Evolutionary conservation across 2,329 filamentous ascomycete species (phyloP).

Genomic region (Penicillium glabrum): DNA sequence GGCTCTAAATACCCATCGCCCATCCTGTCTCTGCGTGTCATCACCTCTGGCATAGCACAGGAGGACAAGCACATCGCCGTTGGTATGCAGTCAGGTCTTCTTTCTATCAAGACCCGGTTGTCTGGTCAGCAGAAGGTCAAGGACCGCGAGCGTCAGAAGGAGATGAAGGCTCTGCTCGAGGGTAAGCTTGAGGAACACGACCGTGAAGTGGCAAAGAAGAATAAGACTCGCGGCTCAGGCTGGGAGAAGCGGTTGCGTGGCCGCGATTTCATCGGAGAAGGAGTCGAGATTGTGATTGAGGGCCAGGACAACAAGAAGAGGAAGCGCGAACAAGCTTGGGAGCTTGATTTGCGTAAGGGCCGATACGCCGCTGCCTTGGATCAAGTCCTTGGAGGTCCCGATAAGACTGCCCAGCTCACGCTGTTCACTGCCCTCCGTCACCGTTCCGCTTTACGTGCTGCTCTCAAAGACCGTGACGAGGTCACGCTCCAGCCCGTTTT

Average conservation of each 20-base stretch:
- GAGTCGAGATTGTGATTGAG: slow-evolving; percentile 84
- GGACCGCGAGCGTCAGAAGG: slow-evolving; percentile 74
- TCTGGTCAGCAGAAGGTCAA: slow-evolving; percentile 77
- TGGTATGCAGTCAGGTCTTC: slow-evolving; percentile 89
- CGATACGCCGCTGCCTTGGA: slow-evolving; percentile 78
- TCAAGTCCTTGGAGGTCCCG: slow-evolving; percentile 63
- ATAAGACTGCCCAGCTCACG: slow-evolving; percentile 68
- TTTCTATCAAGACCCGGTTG: slow-evolving; percentile 85
- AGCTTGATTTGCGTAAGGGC: slow-evolving; percentile 74
- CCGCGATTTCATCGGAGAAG: slow-evolving; percentile 80
- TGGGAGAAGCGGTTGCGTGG: slow-evolving; percentile 64
- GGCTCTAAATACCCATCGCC: slow-evolving; percentile 91
- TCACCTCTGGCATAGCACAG: slow-evolving; percentile 64
- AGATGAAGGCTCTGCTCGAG: slow-evolving; percentile 78
- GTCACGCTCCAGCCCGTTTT: slow-evolving; percentile 77
- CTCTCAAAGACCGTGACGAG: slow-evolving; percentile 79
- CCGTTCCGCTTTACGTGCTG: slow-evolving; percentile 77
- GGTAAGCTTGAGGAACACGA: slow-evolving; percentile 79
- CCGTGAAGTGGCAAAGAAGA: slow-evolving; percentile 67
- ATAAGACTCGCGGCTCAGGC: slow-evolving; percentile 58
- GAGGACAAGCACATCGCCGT: slow-evolving; percentile 93
- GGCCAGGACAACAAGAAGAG: slow-evolving; percentile 60
- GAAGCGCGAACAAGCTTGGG: slow-evolving; percentile 73
- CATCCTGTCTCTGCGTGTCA: slow-evolving; percentile 78
- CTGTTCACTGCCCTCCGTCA: slow-evolving; percentile 82